Evolutionary conservation across 208 protist genomes (phyloP).

Genomic region (Trypanosoma congolense): DNA sequence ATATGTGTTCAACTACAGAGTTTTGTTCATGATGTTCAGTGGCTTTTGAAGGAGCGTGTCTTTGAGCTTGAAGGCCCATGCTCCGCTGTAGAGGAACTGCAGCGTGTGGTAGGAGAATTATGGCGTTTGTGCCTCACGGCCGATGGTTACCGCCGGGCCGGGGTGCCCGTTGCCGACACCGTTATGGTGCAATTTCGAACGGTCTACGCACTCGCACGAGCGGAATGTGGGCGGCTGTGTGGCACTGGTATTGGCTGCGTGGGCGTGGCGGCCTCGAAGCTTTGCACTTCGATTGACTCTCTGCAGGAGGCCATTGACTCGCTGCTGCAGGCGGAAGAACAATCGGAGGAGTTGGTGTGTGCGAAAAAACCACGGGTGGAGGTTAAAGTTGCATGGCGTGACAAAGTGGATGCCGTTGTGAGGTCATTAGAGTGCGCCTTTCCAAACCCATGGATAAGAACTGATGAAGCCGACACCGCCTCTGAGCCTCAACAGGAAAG

Average conservation of each 20-base stretch:
- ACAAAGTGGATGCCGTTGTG: slow-evolving; percentile 12
- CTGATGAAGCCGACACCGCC: not conserved
- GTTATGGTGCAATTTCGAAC: slow-evolving; percentile 19
- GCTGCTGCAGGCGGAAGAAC: slow-evolving; percentile 6
- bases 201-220: slow-evolving; percentile 20
- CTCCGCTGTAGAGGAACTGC: slow-evolving; percentile 38
- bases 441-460: not conserved
- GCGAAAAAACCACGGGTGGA: slow-evolving; percentile 41
- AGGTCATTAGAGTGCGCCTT: slow-evolving; percentile 6
- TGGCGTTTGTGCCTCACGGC: slow-evolving; percentile 49
- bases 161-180: slow-evolving; percentile 22
- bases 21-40: slow-evolving; percentile 39
- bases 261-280: slow-evolving; percentile 6
- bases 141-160: slow-evolving; percentile 30
- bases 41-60: slow-evolving; percentile 52
- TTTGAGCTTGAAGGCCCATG: slow-evolving; percentile 21
- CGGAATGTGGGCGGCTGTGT: slow-evolving; percentile 25
- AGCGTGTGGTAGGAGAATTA: slow-evolving; percentile 31
- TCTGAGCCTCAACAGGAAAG: not conserved
- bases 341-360: not conserved
- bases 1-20: slow-evolving; percentile 49
- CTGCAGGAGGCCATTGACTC: not conserved
- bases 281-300: slow-evolving; percentile 6
- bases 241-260: slow-evolving; percentile 23
- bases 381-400: slow-evolving; percentile 4